These are phyloP conservation scores for Aspergillus ochraceoroseus DNA, from an alignment of 2,329 filamentous ascomycete species.

Conservation along the genomic window DNA sequence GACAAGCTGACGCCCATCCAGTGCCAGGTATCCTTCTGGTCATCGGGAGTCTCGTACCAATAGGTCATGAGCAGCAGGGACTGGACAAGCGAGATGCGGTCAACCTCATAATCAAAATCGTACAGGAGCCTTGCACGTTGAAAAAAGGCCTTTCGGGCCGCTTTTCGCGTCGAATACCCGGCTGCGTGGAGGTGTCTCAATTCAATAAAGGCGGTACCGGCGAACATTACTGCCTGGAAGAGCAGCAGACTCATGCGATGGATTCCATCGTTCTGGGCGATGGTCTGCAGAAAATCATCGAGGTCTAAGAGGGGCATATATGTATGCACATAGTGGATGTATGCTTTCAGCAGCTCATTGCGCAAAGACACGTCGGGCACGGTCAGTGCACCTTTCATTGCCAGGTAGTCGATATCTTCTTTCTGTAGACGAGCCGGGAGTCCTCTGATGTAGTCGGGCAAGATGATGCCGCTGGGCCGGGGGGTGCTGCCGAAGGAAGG, in stretches of 20 bases:
- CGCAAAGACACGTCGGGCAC: slow-evolving; percentile 67
- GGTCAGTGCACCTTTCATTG: slow-evolving; percentile 75
- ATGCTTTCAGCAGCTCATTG: slow-evolving; percentile 74
- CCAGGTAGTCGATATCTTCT: slow-evolving; percentile 78
- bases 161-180: slow-evolving; percentile 72
- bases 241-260: slow-evolving; percentile 74
- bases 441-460: slow-evolving; percentile 70
- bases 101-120: slow-evolving; percentile 90
- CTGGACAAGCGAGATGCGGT: slow-evolving; percentile 83
- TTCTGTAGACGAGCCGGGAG: slow-evolving; percentile 69
- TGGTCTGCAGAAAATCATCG: slow-evolving; percentile 55
- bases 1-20: slow-evolving; percentile 98
- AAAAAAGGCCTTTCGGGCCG: slow-evolving; percentile 82
- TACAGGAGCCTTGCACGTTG: slow-evolving; percentile 84
- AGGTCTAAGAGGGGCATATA: slow-evolving; percentile 84
- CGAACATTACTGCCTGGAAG: slow-evolving; percentile 94
- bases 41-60: slow-evolving; percentile 95
- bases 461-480: slow-evolving; percentile 45
- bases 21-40: slow-evolving; percentile 97
- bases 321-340: slow-evolving; percentile 84
- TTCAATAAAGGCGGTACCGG: slow-evolving; percentile 81
- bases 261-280: slow-evolving; percentile 62
- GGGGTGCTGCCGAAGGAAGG: slow-evolving; percentile 49
- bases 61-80: slow-evolving; percentile 88
- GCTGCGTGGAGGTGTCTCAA: slow-evolving; percentile 69